These are phyloP conservation scores for Gorgonomyces haynaldii DNA, from an alignment of 192 early-diverging fungal genomes.

Conservation along the genomic window DNA sequence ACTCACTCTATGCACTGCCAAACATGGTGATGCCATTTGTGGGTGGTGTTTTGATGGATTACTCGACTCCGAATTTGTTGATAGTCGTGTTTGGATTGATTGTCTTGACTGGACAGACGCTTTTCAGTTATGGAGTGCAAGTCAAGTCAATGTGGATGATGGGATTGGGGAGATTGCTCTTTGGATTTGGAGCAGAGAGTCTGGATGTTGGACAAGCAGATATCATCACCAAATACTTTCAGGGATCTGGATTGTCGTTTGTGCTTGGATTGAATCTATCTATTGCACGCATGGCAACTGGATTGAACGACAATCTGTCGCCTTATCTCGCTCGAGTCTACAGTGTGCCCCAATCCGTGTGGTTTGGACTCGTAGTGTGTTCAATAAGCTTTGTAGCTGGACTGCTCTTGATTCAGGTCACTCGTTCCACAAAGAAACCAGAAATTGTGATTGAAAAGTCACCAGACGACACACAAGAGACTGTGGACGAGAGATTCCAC, in stretches of 20 bases:
- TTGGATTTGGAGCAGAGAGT: slow-evolving; percentile 53
- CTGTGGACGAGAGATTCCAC: slow-evolving; percentile 31
- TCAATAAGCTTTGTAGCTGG: slow-evolving; percentile 16
- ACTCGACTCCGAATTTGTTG: slow-evolving; percentile 26
- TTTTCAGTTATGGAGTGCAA: slow-evolving; percentile 34
- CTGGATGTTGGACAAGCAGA: slow-evolving; percentile 51
- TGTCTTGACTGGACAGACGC: slow-evolving; percentile 32
- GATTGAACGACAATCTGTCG: slow-evolving; percentile 45
- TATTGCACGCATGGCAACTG: slow-evolving; percentile 40
- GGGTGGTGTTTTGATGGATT: slow-evolving; percentile 33
- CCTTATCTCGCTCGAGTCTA: slow-evolving; percentile 32
- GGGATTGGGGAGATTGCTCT: slow-evolving; percentile 44
- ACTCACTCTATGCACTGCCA: slow-evolving; percentile 33
- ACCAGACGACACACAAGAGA: no score
- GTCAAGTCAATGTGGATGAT: slow-evolving; percentile 27
- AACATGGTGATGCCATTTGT: slow-evolving; percentile 35
- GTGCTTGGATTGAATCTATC: slow-evolving; percentile 44
- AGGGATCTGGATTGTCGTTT: slow-evolving; percentile 44
- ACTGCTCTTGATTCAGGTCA: background rate
- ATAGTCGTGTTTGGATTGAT: slow-evolving; percentile 33
- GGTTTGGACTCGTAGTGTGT: slow-evolving; percentile 42
- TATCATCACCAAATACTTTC: slow-evolving; percentile 50
- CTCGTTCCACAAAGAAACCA: background rate
- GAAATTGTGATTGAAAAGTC: slow-evolving; percentile 1
- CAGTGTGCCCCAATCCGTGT: slow-evolving; percentile 23